phyloP scores from a whole-genome alignment of 169 alveolate species.

The Perkinsus chesapeaki region DNA sequence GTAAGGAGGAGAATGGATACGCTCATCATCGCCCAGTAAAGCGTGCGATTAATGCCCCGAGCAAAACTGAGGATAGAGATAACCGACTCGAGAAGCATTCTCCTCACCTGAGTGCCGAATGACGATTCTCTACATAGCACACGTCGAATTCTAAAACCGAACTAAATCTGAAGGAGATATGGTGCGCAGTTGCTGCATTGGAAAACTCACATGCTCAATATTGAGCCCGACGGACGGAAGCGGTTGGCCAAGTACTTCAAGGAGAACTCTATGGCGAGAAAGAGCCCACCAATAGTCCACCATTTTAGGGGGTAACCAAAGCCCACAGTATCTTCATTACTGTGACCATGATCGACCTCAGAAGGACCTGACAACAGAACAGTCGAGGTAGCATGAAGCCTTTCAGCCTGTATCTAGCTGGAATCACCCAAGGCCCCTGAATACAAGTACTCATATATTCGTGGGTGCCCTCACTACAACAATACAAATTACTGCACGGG shows the following conservation, averaged over 20 bases:
- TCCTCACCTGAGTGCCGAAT: not conserved
- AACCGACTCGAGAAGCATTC: not conserved
- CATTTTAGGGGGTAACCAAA: not conserved
- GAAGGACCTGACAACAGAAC: not conserved
- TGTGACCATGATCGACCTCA: not conserved
- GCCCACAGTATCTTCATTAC: not conserved
- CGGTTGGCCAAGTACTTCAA: not conserved
- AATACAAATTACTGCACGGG: no score
- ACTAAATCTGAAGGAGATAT: not conserved
- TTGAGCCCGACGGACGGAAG: not conserved
- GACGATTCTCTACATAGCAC: not conserved
- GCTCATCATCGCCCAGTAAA: not conserved
- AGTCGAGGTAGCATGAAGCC: no score
- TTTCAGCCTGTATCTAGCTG: no score
- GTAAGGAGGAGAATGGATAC: not conserved
- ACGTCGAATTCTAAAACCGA: not conserved
- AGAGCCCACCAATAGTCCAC: not conserved
- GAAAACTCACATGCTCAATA: not conserved
- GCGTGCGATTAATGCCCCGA: not conserved
- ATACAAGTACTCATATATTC: no score
- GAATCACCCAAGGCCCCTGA: no score
- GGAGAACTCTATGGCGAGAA: not conserved
- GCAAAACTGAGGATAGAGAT: not conserved
- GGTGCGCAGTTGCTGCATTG: not conserved
- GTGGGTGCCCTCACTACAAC: no score